Evolutionary conservation across 345 rosid species (phyloP), one percentile per base, ranked within the genome.

Genomic region (Pseudoturritis turrita): DNA sequence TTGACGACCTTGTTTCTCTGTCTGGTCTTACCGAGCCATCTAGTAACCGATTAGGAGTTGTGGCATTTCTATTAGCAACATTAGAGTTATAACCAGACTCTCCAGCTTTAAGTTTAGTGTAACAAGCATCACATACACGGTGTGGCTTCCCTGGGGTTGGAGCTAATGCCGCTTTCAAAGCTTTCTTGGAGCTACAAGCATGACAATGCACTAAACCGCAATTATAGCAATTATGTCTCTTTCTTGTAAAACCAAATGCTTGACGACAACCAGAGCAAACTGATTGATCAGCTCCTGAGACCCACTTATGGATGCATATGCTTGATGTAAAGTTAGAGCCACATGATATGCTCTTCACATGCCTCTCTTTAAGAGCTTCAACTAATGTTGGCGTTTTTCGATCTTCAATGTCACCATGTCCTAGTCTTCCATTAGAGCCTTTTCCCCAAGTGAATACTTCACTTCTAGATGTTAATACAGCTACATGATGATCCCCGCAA

Each of bases 81-180:
- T 25, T 75, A 10, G 83, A 58, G 49, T 49, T 52, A 63, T 53
- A 79, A 59, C 90, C 82, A 8, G 84, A 71, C 39, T 91, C 99
- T 1, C 87, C 84, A 68, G 94, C 77, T 84, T 95, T 95, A 36
- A 95, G 89, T 72, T 95, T 95, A 10, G 85, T 65, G 68, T 82
- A 91, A 72, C 99, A 95, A 47, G 96, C 80, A 70, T 95, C 99
- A 61, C 98, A 95, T 12, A 95, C 98, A 11, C 98, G 89, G 75
- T 91, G 98, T 3, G 99, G 99, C 70, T 91, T 95, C 54, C 96
- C 94, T 3, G 99, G 98, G 53, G 99, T 95, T 47, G 99, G 98
- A 59, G 98, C 98, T 76, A 95, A 79, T 76, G 99, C 98, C 18
- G 98, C 97, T 74, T 77, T 95, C 80, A 89, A 45, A 71, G 96